Evolutionary conservation across 148 eudicot genomes (phyloP).

Genomic region (Nepenthes gracilis): DNA sequence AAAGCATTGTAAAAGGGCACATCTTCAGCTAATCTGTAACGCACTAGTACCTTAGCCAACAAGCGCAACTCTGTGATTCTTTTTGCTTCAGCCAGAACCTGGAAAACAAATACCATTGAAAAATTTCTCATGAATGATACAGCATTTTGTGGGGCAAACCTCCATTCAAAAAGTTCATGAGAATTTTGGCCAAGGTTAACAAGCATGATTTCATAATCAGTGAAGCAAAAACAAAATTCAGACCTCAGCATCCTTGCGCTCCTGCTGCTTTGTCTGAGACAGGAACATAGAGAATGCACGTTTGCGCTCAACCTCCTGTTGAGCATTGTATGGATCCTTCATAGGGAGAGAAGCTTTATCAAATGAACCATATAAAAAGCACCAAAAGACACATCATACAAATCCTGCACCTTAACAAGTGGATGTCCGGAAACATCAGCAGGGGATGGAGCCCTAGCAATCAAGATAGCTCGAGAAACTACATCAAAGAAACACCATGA

Average conservation of each 20-base stretch:
- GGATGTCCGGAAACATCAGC: constrained; percentile 69
- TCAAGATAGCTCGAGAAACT: constrained; percentile 62
- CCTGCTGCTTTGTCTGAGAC: constrained; percentile 89
- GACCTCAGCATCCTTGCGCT: constrained; percentile 95
- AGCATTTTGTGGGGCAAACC: not conserved
- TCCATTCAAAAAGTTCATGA: not conserved
- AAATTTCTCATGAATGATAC: not conserved
- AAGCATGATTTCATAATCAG: not conserved
- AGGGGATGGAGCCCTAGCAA: constrained; percentile 80
- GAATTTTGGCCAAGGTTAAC: not conserved
- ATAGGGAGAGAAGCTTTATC: not conserved
- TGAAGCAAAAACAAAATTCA: constrained; percentile 11
- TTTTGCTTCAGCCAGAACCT: constrained; percentile 97
- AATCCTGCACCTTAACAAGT: constrained; percentile 51
- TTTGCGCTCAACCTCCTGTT: constrained; percentile 83
- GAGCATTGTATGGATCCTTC: constrained; percentile 74
- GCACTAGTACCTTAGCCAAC: constrained; percentile 54
- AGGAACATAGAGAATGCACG: constrained; percentile 87
- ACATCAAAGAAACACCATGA: constrained; percentile 5
- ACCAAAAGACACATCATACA: not conserved
- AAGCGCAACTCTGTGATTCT: constrained; percentile 57
- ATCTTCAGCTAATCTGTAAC: not conserved
- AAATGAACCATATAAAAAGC: not conserved
- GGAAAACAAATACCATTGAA: constrained; percentile 1
- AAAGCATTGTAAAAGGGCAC: not conserved